Conservation (phyloP, 208 protist genomes). For the Porcisia hertigi region DNA sequence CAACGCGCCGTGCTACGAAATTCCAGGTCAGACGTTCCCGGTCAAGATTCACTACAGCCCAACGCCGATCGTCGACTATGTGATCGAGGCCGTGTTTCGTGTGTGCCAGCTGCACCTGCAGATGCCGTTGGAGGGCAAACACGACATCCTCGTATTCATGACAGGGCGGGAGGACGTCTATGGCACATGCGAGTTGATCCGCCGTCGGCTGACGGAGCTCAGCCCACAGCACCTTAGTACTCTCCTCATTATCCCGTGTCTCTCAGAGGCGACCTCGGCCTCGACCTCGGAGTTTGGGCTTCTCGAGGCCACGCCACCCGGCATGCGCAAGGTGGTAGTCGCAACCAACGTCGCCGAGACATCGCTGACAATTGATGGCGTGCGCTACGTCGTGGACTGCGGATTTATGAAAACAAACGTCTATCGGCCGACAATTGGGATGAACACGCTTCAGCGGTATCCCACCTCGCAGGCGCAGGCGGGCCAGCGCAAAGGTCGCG, state of each 20-base stretch:
- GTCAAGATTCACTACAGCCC: conserved; percentile 83
- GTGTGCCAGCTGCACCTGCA: conserved; percentile 88
- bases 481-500: conserved; percentile 96
- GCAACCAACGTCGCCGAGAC: conserved; percentile 99
- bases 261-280: conserved; percentile 92
- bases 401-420: conserved; percentile 99
- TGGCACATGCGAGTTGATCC: conserved; percentile 79
- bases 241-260: conserved; percentile 90
- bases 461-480: conserved; percentile 97
- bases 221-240: conserved; percentile 93
- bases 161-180: conserved; percentile 98
- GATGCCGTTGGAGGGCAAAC: conserved; percentile 75
- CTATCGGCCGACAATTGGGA: conserved; percentile 96
- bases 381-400: conserved; percentile 95
- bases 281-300: conserved; percentile 73
- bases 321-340: conserved; percentile 98
- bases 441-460: conserved; percentile 96
- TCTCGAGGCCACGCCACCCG: conserved; percentile 94
- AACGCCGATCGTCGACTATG: conserved; percentile 77
- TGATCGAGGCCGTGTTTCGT: conserved; percentile 79
- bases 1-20: conserved; percentile 94
- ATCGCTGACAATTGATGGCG: conserved; percentile 98
- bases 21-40: conserved; percentile 97
- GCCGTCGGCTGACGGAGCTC: conserved; percentile 86
- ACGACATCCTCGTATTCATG: conserved; percentile 99